phyloP scores from a whole-genome alignment of 805 yeast genomes.

The Saturnispora bothae region DNA sequence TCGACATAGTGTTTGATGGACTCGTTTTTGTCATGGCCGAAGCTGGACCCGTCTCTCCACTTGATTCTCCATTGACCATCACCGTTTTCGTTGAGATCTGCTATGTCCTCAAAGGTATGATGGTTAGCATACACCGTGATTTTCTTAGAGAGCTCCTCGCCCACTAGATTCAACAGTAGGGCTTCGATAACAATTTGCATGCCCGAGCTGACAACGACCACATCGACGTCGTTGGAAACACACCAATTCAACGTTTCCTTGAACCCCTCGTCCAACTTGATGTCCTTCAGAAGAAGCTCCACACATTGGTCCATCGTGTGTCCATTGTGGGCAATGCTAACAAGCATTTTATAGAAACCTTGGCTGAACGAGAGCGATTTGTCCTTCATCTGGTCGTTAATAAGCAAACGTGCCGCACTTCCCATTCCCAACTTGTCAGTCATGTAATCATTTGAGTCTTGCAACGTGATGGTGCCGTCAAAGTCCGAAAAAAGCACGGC shows the following conservation, averaged over 20 bases:
- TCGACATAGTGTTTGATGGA: conserved; percentile 47
- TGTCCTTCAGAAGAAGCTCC: conserved; percentile 50
- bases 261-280: conserved; percentile 86
- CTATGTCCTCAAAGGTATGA: conserved; percentile 62
- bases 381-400: conserved; percentile 64
- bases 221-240: conserved; percentile 57
- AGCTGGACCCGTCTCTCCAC: conserved; percentile 73
- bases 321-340: conserved; percentile 48
- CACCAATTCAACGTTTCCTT: conserved; percentile 75
- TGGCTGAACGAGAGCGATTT: conserved; percentile 66
- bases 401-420: conserved; percentile 44
- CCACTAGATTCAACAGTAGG: conserved; percentile 45
- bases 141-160: conserved; percentile 58
- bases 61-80: conserved; percentile 62
- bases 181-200: conserved; percentile 88
- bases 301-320: conserved; percentile 63
- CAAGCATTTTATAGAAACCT: conserved; percentile 78
- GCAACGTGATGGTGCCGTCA: conserved; percentile 95
- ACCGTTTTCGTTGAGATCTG: conserved; percentile 36
- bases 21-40: conserved; percentile 91
- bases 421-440: conserved; percentile 91
- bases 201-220: conserved; percentile 83
- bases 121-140: conserved; percentile 72
- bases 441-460: conserved; percentile 87
- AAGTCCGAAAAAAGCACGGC: conserved; percentile 94